A percentile compares a stretch with the other conserved stretches of the same genome.
These are phyloP conservation scores for Rosa chinensis DNA, from an alignment of 306 rosid genomes.

Conservation along the genomic window DNA sequence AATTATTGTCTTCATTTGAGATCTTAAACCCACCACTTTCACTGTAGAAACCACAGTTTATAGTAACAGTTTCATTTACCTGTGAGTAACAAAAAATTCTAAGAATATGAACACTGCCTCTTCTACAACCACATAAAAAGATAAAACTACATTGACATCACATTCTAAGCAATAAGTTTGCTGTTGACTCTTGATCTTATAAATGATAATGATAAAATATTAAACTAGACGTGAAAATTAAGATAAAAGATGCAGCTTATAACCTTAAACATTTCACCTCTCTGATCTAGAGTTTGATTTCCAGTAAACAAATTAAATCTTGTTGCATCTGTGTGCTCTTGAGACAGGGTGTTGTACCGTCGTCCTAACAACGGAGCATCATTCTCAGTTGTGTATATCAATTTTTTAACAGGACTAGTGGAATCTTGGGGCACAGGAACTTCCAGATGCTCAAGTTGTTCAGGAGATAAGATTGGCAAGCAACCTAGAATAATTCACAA, in stretches of 20 bases:
- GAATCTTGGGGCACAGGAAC: conserved; percentile 46
- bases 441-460: conserved; percentile 77
- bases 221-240: conserved; percentile 7
- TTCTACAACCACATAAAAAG: too few species aligned
- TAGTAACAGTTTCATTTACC: conserved; percentile 54
- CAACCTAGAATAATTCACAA: conserved; percentile 64
- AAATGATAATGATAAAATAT: too few species aligned
- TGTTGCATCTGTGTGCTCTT: conserved; percentile 37
- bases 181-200: background rate
- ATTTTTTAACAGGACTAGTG: conserved; percentile 39
- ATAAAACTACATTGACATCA: background rate
- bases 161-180: background rate
- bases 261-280: conserved; percentile 75
- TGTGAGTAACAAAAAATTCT: conserved; percentile 36
- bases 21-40: conserved; percentile 73
- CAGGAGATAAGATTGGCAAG: conserved; percentile 69
- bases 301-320: conserved; percentile 87
- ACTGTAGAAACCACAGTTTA: conserved; percentile 88
- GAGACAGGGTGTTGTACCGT: conserved; percentile 40
- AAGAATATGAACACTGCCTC: background rate
- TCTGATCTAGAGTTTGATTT: conserved; percentile 72
- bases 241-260: conserved; percentile 35
- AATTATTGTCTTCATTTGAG: conserved; percentile 62
- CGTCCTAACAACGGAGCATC: conserved; percentile 37
- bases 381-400: conserved; percentile 52